Evolutionary conservation across 73 alveolate genomes (phyloP).

Genomic region (Symbiodinium natans): DNA sequence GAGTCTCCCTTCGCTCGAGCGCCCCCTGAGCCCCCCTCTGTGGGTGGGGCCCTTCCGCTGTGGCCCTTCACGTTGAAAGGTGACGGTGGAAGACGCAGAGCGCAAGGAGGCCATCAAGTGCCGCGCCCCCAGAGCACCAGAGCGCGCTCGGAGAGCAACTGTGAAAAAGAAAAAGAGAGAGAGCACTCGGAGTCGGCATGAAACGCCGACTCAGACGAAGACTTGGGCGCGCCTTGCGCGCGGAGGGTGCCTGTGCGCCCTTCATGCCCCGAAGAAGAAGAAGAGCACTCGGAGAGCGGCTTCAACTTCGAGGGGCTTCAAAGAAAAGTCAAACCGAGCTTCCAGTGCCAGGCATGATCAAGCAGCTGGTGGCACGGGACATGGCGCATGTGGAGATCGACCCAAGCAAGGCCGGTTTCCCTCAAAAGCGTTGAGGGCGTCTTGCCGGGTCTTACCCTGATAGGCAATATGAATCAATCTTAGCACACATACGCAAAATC

Average conservation of each 20-base stretch:
- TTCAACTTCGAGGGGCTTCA: neutral
- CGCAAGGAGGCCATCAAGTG: conserved; percentile 55
- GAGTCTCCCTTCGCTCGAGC: too few relatives aligned
- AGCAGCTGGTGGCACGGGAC: conserved; percentile 64
- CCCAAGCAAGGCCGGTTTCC: conserved; percentile 7
- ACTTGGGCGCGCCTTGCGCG: too few relatives aligned
- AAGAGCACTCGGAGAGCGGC: neutral
- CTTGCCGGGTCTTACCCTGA: neutral
- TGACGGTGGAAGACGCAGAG: neutral
- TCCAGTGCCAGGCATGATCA: neutral
- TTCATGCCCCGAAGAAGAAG: too few relatives aligned
- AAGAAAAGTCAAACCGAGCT: neutral
- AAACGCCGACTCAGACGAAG: too few relatives aligned
- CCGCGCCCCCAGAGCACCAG: neutral
- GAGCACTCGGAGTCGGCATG: too few relatives aligned
- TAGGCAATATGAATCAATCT: too few relatives aligned
- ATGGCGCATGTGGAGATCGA: conserved; percentile 62
- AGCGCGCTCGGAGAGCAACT: too few relatives aligned
- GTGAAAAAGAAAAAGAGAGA: too few relatives aligned
- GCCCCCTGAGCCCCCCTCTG: too few relatives aligned
- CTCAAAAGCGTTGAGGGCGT: neutral
- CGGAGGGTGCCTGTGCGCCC: too few relatives aligned
- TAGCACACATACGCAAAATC: neutral
- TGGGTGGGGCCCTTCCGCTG: too few relatives aligned
- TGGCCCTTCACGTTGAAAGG: too few relatives aligned